Evolutionary conservation across 495 filamentous ascomycete species (phyloP).

Genomic region (Penicillium pulvis): DNA sequence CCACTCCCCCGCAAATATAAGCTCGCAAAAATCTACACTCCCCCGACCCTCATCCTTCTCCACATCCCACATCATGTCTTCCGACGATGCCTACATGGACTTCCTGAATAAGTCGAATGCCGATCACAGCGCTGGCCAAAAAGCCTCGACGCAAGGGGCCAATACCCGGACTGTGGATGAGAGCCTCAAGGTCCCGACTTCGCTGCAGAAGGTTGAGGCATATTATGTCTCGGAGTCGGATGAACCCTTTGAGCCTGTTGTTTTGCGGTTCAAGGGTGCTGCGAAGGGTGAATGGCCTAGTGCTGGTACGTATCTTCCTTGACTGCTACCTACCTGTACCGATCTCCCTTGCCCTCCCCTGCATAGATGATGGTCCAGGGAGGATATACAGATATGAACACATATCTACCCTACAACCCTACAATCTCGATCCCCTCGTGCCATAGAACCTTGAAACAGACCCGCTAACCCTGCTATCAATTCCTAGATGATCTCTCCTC

Average conservation of each 20-base stretch:
- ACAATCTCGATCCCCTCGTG: neutral
- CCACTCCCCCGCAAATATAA: slow-evolving; percentile 14
- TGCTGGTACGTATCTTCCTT: slow-evolving; percentile 50
- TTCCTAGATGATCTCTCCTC: slow-evolving; percentile 38
- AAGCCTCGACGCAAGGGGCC: slow-evolving; percentile 27
- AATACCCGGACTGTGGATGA: slow-evolving; percentile 56
- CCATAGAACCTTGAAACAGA: neutral
- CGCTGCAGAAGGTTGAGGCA: slow-evolving; percentile 57
- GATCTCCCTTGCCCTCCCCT: slow-evolving; percentile 4
- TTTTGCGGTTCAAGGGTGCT: slow-evolving; percentile 61
- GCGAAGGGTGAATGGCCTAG: slow-evolving; percentile 57
- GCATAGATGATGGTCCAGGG: neutral
- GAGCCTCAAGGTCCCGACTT: slow-evolving; percentile 52
- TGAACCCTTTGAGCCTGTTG: slow-evolving; percentile 79
- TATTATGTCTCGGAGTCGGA: slow-evolving; percentile 81
- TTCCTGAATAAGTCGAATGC: slow-evolving; percentile 86
- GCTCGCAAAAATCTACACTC: neutral
- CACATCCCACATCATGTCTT: slow-evolving; percentile 57
- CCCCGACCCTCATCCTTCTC: slow-evolving; percentile 21
- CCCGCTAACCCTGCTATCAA: slow-evolving; percentile 12
- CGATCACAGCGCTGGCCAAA: slow-evolving; percentile 54
- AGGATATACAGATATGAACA: neutral
- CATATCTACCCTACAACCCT: neutral
- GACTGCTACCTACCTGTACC: slow-evolving; percentile 3
- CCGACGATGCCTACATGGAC: slow-evolving; percentile 76